Conservation (phyloP, 2,329 filamentous ascomycete genomes). For the Coniochaeta prunicola region DNA sequence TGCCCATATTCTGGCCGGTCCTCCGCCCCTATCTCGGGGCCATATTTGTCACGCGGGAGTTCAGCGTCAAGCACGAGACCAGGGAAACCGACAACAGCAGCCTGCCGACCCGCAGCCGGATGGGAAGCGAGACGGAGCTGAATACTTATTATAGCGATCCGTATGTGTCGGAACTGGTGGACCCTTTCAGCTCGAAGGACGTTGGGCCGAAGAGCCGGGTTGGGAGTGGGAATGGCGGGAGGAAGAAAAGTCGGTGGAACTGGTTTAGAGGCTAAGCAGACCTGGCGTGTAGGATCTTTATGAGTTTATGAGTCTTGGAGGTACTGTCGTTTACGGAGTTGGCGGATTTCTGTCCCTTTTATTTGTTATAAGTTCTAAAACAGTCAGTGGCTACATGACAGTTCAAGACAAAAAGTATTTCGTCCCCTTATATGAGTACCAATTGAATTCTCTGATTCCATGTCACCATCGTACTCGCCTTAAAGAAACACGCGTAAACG, state of each 20-base stretch:
- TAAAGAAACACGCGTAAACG: not conserved
- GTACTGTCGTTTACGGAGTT: not conserved
- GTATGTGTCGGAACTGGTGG: conserved; percentile 9
- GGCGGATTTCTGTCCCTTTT: not conserved
- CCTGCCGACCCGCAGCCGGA: not conserved
- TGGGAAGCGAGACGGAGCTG: not conserved
- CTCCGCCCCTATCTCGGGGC: conserved; percentile 14
- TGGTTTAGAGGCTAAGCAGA: not conserved
- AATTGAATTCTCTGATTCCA: too few species aligned
- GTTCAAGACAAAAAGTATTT: not conserved
- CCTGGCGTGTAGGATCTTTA: not conserved
- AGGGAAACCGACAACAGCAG: not conserved
- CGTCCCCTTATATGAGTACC: not conserved
- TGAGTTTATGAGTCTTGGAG: not conserved
- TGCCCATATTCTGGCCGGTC: conserved; percentile 22
- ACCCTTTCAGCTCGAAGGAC: conserved; percentile 6
- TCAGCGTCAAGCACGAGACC: conserved; percentile 12
- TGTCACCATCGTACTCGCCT: not conserved
- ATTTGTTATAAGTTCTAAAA: not conserved
- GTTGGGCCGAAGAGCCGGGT: not conserved
- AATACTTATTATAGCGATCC: conserved; percentile 8
- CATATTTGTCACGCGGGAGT: conserved; percentile 19
- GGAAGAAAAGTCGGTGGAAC: not conserved
- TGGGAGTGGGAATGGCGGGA: not conserved
- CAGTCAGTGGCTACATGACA: not conserved